A percentile compares a stretch with the other conserved stretches of the same genome.
phyloP scores from a whole-genome alignment of 2,329 filamentous ascomycete species.

The Talaromyces atroroseus region DNA sequence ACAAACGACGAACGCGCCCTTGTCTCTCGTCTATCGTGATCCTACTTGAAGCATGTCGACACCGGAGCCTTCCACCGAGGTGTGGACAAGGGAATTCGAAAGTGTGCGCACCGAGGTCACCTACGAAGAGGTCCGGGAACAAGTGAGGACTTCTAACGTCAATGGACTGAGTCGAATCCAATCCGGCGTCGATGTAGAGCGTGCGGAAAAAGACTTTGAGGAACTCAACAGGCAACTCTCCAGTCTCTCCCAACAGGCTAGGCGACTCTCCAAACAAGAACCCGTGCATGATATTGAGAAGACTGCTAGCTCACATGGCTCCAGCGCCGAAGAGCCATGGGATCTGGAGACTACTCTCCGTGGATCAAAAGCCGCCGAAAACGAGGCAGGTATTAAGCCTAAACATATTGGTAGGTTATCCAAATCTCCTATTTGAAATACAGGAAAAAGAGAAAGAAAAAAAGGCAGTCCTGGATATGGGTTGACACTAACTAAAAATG shows the following conservation, averaged over 20 bases:
- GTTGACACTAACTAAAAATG: not conserved
- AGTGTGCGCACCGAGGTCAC: not conserved
- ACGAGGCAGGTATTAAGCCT: slow-evolving; percentile 69
- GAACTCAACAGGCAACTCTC: slow-evolving; percentile 37
- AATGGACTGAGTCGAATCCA: slow-evolving; percentile 24
- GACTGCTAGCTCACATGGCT: slow-evolving; percentile 37
- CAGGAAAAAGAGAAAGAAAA: too few relatives aligned
- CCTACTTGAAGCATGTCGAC: not conserved
- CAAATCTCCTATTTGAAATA: too few relatives aligned
- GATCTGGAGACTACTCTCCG: slow-evolving; percentile 70
- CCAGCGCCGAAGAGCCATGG: slow-evolving; percentile 56
- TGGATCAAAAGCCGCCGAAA: slow-evolving; percentile 65
- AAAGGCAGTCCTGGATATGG: too few relatives aligned
- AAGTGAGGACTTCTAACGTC: slow-evolving; percentile 10
- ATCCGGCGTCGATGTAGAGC: slow-evolving; percentile 42
- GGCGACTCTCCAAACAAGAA: slow-evolving; percentile 29
- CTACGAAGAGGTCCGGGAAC: slow-evolving; percentile 11
- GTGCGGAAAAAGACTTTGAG: slow-evolving; percentile 40
- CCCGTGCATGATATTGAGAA: slow-evolving; percentile 55
- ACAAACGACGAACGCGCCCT: not conserved
- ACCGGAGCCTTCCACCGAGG: not conserved
- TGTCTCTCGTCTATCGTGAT: not conserved
- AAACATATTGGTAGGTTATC: slow-evolving; percentile 60
- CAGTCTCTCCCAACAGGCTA: slow-evolving; percentile 32
- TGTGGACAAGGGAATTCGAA: slow-evolving; percentile 7